Evolutionary conservation across 495 filamentous ascomycete species (phyloP).

Genomic region (Hyphodiscus hymeniophilus): DNA sequence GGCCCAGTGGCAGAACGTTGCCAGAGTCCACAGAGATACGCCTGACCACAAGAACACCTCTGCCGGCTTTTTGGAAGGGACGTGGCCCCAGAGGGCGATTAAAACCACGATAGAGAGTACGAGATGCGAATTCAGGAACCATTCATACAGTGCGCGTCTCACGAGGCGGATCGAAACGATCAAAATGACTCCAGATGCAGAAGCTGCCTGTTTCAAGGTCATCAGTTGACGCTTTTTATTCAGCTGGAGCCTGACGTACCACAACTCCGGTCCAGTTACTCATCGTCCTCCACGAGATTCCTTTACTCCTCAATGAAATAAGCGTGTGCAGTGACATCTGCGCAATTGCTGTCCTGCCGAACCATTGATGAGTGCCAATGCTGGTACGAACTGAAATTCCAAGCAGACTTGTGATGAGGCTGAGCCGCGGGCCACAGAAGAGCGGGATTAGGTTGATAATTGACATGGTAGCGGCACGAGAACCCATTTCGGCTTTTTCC

Average conservation of each 20-base stretch:
- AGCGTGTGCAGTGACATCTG: constrained; percentile 19
- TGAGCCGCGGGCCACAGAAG: constrained; percentile 11
- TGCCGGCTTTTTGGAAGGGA: constrained; percentile 7
- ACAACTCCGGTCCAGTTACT: constrained; percentile 11
- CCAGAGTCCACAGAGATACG: constrained; percentile 4
- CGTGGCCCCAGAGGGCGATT: constrained; percentile 10
- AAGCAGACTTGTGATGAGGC: constrained; percentile 13
- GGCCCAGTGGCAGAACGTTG: not conserved
- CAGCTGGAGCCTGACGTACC: constrained; percentile 8
- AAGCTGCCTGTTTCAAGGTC: constrained; percentile 5
- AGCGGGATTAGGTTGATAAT: constrained; percentile 20
- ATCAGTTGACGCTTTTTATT: constrained; percentile 5
- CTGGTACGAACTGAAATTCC: constrained; percentile 24
- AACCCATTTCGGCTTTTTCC: constrained; percentile 6
- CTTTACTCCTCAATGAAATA: not conserved
- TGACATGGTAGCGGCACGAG: constrained; percentile 12
- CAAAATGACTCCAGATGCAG: constrained; percentile 7
- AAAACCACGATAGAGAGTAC: constrained; percentile 5
- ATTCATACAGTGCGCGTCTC: constrained; percentile 5
- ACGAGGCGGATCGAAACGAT: constrained; percentile 11
- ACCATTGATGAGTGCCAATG: constrained; percentile 18
- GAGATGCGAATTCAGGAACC: constrained; percentile 10
- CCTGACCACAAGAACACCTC: constrained; percentile 10
- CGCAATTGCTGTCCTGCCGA: constrained; percentile 19
- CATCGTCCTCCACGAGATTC: constrained; percentile 3